Conservation (phyloP, 108 stramenopile species). For the Bacterosira constricta region DNA sequence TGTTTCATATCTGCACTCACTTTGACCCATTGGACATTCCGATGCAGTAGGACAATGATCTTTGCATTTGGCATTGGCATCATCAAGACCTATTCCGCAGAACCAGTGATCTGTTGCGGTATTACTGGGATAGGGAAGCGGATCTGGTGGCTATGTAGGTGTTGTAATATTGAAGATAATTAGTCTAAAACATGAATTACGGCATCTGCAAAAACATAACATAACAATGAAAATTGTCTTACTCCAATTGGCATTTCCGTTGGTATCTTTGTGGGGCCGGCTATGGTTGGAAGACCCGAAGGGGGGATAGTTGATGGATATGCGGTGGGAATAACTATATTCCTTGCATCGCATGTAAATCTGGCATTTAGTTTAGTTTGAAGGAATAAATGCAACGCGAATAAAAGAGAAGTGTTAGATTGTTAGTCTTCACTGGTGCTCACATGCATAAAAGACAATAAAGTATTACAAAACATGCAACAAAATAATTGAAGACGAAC, state of each 20-base stretch:
- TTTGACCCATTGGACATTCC: constrained; percentile 37
- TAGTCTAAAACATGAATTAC: too few species aligned
- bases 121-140: constrained; percentile 36
- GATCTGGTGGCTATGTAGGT: constrained; percentile 48
- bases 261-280: constrained; percentile 39
- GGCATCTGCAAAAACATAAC: too few species aligned
- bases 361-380: background rate
- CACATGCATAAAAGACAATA: background rate
- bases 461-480: background rate
- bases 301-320: background rate
- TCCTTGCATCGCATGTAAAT: constrained; percentile 33
- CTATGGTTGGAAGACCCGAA: background rate
- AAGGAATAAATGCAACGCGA: background rate
- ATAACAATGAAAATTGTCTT: too few species aligned
- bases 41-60: constrained; percentile 34
- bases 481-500: background rate
- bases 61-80: constrained; percentile 18
- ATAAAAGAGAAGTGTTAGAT: background rate
- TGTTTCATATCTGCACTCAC: constrained; percentile 17
- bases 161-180: too few species aligned
- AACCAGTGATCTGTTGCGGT: constrained; percentile 45
- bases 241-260: constrained; percentile 46
- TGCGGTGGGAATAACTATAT: constrained; percentile 14
- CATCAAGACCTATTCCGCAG: constrained; percentile 29
- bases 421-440: constrained; percentile 1